A percentile compares a stretch with the other conserved stretches of the same genome.
phyloP scores from a whole-genome alignment of 2,329 filamentous ascomycete genomes.

The Fusarium nygamai region DNA sequence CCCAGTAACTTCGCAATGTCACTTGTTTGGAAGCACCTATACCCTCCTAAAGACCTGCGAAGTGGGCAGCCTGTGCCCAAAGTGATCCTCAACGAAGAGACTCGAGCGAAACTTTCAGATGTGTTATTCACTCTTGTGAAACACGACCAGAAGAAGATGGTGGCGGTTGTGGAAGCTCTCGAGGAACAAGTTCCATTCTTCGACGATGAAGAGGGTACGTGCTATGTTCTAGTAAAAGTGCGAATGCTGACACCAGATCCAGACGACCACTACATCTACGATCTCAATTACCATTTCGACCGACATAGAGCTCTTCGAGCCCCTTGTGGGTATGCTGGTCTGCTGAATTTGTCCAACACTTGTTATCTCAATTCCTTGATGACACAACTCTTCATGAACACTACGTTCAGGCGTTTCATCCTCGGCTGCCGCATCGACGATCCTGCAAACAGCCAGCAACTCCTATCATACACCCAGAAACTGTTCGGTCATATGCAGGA shows the following conservation, averaged over 20 bases:
- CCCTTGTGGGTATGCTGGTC: slow-evolving; percentile 82
- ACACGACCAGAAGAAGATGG: slow-evolving; percentile 59
- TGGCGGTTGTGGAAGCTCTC: slow-evolving; percentile 58
- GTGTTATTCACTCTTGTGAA: slow-evolving; percentile 67
- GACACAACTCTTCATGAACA: slow-evolving; percentile 96
- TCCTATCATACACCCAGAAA: slow-evolving; percentile 81
- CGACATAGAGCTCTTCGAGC: slow-evolving; percentile 75
- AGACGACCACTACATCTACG: slow-evolving; percentile 67
- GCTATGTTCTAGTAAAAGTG: background rate
- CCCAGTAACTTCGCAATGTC: slow-evolving; percentile 46
- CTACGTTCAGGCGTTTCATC: slow-evolving; percentile 86
- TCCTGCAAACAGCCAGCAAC: slow-evolving; percentile 65
- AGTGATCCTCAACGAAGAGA: slow-evolving; percentile 62
- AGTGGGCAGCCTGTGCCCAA: slow-evolving; percentile 47
- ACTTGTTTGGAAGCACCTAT: slow-evolving; percentile 73
- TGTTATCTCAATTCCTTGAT: slow-evolving; percentile 97
- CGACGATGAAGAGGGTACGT: slow-evolving; percentile 51
- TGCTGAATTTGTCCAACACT: slow-evolving; percentile 94
- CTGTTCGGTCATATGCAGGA: slow-evolving; percentile 90
- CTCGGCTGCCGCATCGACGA: slow-evolving; percentile 70
- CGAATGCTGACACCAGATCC: slow-evolving; percentile 14
- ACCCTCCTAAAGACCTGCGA: slow-evolving; percentile 61
- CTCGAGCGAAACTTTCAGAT: slow-evolving; percentile 68
- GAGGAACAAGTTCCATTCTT: slow-evolving; percentile 52
- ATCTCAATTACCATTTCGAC: slow-evolving; percentile 71